These are phyloP conservation scores for Nothophoma quercina DNA, from an alignment of 2,329 filamentous ascomycete species.

Conservation along the genomic window DNA sequence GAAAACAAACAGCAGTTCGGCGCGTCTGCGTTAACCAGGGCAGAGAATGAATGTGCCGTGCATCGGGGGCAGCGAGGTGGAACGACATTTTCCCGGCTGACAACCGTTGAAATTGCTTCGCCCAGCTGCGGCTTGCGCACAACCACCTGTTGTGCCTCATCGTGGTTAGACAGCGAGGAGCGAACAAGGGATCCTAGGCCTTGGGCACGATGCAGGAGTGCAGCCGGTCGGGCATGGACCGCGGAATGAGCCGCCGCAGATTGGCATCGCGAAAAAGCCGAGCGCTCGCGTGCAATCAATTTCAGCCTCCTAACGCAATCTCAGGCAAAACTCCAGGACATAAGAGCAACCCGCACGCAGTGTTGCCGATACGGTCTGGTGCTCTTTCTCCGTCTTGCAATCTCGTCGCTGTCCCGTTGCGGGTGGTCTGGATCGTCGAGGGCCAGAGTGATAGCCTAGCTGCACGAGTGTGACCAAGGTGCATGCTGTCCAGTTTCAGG, in stretches of 20 bases:
- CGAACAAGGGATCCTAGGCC: constrained; percentile 17
- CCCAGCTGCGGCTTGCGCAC: constrained; percentile 19
- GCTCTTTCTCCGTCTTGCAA: constrained; percentile 4
- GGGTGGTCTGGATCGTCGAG: constrained; percentile 1
- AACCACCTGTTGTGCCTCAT: constrained; percentile 11
- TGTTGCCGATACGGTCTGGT: background rate
- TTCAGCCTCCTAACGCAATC: constrained; percentile 6
- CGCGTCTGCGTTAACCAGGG: constrained; percentile 12
- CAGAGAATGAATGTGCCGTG: constrained; percentile 13
- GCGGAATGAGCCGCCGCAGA: constrained; percentile 8
- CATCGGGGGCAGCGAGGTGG: constrained; percentile 18
- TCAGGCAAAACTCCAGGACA: constrained; percentile 3
- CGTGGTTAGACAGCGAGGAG: constrained; percentile 16
- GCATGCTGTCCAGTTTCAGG: constrained; percentile 10
- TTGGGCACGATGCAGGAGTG: background rate
- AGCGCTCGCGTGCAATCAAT: constrained; percentile 15
- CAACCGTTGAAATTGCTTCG: constrained; percentile 16
- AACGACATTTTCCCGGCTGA: constrained; percentile 11
- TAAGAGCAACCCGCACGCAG: constrained; percentile 2
- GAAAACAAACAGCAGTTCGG: constrained; percentile 21
- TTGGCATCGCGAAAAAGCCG: constrained; percentile 6
- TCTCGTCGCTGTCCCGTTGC: background rate
- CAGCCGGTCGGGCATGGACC: constrained; percentile 16
- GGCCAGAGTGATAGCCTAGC: background rate
- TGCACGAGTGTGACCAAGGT: constrained; percentile 8